These are phyloP conservation scores for Fusarium haematococcum DNA, from an alignment of 2,329 filamentous ascomycete genomes.

Conservation along the genomic window DNA sequence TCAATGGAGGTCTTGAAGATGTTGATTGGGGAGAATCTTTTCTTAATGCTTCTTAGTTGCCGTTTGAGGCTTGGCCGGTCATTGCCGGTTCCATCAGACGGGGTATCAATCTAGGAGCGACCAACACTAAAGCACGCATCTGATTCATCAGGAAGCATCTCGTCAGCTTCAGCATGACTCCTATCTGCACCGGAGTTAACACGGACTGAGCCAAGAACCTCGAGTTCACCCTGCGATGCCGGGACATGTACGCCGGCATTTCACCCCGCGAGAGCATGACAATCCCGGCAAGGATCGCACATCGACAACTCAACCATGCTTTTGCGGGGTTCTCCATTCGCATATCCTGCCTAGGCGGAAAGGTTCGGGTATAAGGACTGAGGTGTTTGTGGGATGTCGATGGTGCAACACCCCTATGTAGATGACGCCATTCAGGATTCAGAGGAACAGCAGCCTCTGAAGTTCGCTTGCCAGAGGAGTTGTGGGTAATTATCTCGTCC, in stretches of 20 bases:
- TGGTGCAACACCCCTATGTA: slow-evolving; percentile 37
- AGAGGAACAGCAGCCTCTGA: slow-evolving; percentile 7
- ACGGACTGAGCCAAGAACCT: not conserved
- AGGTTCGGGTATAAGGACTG: slow-evolving; percentile 7
- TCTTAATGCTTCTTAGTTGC: not conserved
- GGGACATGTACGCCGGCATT: not conserved
- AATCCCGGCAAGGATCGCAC: not conserved
- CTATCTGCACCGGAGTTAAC: not conserved
- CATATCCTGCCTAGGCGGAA: not conserved
- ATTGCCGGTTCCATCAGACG: not conserved
- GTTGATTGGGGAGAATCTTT: slow-evolving; percentile 3
- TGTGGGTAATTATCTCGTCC: not conserved
- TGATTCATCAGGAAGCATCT: not conserved
- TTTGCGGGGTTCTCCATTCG: slow-evolving; percentile 7
- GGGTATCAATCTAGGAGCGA: not conserved
- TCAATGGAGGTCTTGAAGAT: not conserved
- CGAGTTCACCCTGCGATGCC: not conserved
- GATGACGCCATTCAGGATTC: slow-evolving; percentile 39
- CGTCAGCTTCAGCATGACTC: not conserved
- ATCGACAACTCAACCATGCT: not conserved
- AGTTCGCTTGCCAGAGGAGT: not conserved
- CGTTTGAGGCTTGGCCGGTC: not conserved
- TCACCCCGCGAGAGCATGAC: not conserved
- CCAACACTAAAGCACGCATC: not conserved
- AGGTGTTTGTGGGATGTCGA: slow-evolving; percentile 21